These are phyloP conservation scores for Penicillium sp. DNA, from an alignment of 2,329 filamentous ascomycete species.

Conservation along the genomic window DNA sequence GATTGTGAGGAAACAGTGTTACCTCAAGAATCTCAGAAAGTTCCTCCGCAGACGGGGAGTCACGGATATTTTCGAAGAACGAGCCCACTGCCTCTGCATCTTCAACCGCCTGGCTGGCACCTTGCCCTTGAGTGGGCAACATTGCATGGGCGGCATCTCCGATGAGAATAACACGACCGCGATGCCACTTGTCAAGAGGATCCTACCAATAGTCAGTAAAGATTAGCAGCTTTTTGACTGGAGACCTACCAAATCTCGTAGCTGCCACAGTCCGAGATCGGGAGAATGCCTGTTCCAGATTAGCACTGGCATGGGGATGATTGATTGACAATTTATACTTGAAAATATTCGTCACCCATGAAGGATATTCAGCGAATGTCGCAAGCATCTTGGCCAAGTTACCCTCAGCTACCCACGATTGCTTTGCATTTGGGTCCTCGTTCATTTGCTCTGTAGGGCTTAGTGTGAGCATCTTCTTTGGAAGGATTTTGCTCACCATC, in stretches of 20 bases:
- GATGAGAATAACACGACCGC: conserved; percentile 20
- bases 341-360: conserved; percentile 36
- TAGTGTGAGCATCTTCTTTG: not conserved
- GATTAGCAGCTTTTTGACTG: not conserved
- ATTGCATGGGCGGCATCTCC: conserved; percentile 24
- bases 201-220: conserved; percentile 26
- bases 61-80: conserved; percentile 13
- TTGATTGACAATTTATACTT: conserved; percentile 18
- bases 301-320: conserved; percentile 37
- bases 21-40: conserved; percentile 12
- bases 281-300: conserved; percentile 22
- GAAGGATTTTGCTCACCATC: conserved; percentile 28
- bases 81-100: conserved; percentile 45
- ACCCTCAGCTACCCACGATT: conserved; percentile 48
- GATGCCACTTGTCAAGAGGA: conserved; percentile 38
- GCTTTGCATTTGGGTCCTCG: conserved; percentile 37
- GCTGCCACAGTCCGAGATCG: conserved; percentile 49
- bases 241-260: conserved; percentile 45
- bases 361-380: conserved; percentile 48
- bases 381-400: conserved; percentile 39
- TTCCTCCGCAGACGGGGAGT: conserved; percentile 4
- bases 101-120: conserved; percentile 49
- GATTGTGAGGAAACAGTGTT: too few relatives aligned
- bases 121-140: conserved; percentile 31
- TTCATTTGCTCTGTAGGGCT: conserved; percentile 37